Percentiles rank a stretch among this genome's conserved stretches.
These are phyloP conservation scores for Daldinia sp. DNA, from an alignment of 2,329 filamentous ascomycete genomes.

Conservation along the genomic window DNA sequence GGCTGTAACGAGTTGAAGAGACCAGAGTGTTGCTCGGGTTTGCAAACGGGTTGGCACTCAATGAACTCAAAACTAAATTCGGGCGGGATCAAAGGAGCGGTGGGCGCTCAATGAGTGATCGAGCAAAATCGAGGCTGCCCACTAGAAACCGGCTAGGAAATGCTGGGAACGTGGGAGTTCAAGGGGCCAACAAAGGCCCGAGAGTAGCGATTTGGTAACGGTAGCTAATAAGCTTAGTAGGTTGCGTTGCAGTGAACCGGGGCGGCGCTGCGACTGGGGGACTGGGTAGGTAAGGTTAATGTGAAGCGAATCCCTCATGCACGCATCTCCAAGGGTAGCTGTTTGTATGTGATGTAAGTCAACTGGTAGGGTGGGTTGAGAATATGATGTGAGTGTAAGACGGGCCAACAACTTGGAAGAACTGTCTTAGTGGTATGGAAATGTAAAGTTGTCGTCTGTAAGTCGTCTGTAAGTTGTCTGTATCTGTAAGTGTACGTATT, in stretches of 20 bases:
- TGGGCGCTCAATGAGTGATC: constrained; percentile 27
- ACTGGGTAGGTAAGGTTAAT: constrained; percentile 27
- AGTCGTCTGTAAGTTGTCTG: background rate
- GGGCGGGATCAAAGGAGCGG: constrained; percentile 17
- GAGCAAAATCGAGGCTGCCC: constrained; percentile 28
- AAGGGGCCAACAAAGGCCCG: constrained; percentile 49
- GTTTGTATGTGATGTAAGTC: constrained; percentile 12
- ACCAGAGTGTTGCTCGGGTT: constrained; percentile 24
- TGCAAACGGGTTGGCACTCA: constrained; percentile 20
- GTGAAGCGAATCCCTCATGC: constrained; percentile 37
- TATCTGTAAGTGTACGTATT: background rate
- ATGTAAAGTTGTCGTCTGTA: constrained; percentile 2
- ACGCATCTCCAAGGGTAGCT: constrained; percentile 40
- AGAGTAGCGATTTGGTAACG: constrained; percentile 42
- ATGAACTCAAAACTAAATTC: constrained; percentile 16
- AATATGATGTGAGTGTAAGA: constrained; percentile 1
- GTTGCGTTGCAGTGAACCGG: constrained; percentile 42
- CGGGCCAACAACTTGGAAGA: constrained; percentile 5
- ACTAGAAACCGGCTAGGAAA: constrained; percentile 13
- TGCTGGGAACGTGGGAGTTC: constrained; percentile 42
- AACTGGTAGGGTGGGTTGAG: constrained; percentile 1
- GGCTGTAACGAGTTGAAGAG: constrained; percentile 2
- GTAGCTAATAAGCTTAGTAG: constrained; percentile 45
- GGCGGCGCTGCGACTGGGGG: constrained; percentile 31
- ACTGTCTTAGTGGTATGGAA: background rate